Base-by-base conservation (phyloP, 2,329 filamentous ascomycete species). In the Diaporthe nobilis region DNA sequence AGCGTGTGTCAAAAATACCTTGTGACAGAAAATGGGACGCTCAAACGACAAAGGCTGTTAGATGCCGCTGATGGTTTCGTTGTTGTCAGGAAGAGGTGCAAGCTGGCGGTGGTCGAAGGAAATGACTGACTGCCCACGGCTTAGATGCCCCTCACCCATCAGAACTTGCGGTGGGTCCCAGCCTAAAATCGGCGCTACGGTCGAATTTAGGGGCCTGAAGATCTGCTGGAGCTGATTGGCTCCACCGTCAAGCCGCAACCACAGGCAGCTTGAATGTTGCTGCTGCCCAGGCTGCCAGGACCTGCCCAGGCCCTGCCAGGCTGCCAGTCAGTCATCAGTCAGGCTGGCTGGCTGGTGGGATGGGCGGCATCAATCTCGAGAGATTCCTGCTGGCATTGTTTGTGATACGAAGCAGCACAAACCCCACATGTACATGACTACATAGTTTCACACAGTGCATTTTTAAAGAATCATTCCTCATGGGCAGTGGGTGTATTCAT, bases 91-190 rank as follows among this genome's bases (percentile, higher is more conserved):
- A 70, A 71, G 39, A 60, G 63, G 49, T 51, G 37, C 51, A 72
- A 49, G 67, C 31, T 49, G 37, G 20, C 25, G 37, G 67, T 42
- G 42, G 51, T 53, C 31, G 34, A 60, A 61, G 44, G 71, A 55
- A 74, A 73, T 71, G 72, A 60, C 61, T 71, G 58, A 34, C 42
- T 65, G 61, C 61, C 55, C 55, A 77, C 53, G 71, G 22, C 58
- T 53, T 34, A 57, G 51, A 63, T 73, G 75, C 75, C 75, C 75
- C 75, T 77, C 75, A 73, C 63, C 63, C 60, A 72, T 73, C 75
- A 77, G 75, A 77, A 60, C 73, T 74, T 77, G 75, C 73, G 55
- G 75, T 73, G 71, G 67, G 61, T 77, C 75, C 74, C 47, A 65
- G 58, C 49, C 71, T 55, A 55, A 55, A 73, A 39, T 65, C 58